Evolutionary conservation across 2,329 filamentous ascomycete species (phyloP).

Genomic region (Cryphonectria carpinicola): DNA sequence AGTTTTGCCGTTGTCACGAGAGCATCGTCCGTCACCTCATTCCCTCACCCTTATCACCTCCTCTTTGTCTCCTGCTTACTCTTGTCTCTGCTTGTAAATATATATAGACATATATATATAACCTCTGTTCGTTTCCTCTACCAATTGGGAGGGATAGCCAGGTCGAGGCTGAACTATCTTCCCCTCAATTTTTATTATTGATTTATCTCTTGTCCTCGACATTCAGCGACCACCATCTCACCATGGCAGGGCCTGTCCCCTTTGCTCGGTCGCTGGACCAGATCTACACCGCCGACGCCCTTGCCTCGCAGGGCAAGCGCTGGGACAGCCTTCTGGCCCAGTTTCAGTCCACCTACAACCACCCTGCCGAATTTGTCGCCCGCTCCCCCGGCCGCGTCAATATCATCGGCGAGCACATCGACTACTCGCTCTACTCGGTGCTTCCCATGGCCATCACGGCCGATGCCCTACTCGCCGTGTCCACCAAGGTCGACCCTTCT

Average conservation of each 20-base stretch:
- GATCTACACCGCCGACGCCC: slow-evolving; percentile 79
- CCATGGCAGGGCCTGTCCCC: slow-evolving; percentile 68
- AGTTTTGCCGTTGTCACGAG: slow-evolving; percentile 21
- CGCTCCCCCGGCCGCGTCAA: slow-evolving; percentile 94
- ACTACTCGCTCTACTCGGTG: slow-evolving; percentile 96
- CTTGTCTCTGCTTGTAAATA: background rate
- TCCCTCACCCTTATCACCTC: slow-evolving; percentile 11
- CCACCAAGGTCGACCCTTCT: slow-evolving; percentile 48
- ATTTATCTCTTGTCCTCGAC: background rate
- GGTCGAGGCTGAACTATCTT: background rate
- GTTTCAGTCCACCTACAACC: slow-evolving; percentile 73
- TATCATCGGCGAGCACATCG: slow-evolving; percentile 98
- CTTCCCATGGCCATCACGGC: slow-evolving; percentile 94
- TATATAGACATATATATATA: background rate
- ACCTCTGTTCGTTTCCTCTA: background rate
- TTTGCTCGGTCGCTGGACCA: slow-evolving; percentile 74
- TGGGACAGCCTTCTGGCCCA: slow-evolving; percentile 75
- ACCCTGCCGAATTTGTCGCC: slow-evolving; percentile 77
- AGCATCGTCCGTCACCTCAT: slow-evolving; percentile 14
- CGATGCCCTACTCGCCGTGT: slow-evolving; percentile 86
- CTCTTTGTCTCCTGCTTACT: background rate
- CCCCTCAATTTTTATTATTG: no score
- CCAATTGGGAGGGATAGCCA: background rate
- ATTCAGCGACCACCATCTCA: background rate
- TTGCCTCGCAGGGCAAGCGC: slow-evolving; percentile 68